phyloP scores from a whole-genome alignment of 2,329 filamentous ascomycete species.

The Hypocrella siamensis region DNA sequence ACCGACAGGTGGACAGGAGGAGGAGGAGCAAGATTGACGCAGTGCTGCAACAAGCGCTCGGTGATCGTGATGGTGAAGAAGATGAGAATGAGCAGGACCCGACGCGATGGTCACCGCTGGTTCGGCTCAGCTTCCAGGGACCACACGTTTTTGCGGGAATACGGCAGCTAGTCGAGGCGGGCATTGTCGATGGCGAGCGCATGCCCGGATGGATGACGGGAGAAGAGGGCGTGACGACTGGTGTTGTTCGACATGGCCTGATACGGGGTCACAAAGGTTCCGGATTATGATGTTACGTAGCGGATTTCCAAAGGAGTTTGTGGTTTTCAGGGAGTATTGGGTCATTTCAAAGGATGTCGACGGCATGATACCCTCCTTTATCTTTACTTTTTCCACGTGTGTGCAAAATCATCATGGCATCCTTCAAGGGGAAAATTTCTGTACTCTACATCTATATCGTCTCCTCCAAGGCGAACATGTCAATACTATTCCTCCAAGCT shows the following conservation, averaged over 20 bases:
- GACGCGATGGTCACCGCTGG: conserved; percentile 15
- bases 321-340: conserved; percentile 4
- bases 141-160: conserved; percentile 69
- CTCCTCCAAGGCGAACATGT: conserved; percentile 55
- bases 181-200: conserved; percentile 55
- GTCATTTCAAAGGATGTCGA: too few relatives aligned
- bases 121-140: conserved; percentile 57
- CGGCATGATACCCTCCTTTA: conserved; percentile 13
- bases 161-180: conserved; percentile 60
- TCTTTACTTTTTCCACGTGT: conserved; percentile 2
- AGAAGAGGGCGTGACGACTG: conserved; percentile 64
- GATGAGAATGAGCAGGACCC: conserved; percentile 12
- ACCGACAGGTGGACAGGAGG: conserved; percentile 8
- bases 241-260: conserved; percentile 50
- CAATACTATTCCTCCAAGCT: conserved; percentile 67
- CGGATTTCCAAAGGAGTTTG: conserved; percentile 5
- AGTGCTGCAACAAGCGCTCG: conserved; percentile 14
- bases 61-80: conserved; percentile 8
- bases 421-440: conserved; percentile 56
- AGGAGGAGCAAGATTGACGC: conserved; percentile 20
- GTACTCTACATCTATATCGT: conserved; percentile 39
- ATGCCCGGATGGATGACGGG: conserved; percentile 91
- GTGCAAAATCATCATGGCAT: too few relatives aligned
- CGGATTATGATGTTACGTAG: conserved; percentile 23
- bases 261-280: conserved; percentile 44